These are phyloP conservation scores for Curvularia sp. DNA, from an alignment of 2,329 filamentous ascomycete species.

Conservation along the genomic window DNA sequence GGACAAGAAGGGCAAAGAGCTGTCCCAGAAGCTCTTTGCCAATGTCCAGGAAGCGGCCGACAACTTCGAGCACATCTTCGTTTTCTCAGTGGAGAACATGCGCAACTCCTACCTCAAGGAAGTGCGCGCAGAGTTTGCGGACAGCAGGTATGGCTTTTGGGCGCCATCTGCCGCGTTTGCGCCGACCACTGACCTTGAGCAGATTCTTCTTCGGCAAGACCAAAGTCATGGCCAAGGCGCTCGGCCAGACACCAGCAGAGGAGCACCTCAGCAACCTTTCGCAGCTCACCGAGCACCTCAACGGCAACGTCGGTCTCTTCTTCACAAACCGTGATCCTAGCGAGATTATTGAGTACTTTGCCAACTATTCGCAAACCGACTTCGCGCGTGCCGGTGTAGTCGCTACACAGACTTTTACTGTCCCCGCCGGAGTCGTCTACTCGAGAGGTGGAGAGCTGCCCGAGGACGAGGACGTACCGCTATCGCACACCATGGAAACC, in stretches of 20 bases:
- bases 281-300: conserved; percentile 71
- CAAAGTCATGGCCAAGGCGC: conserved; percentile 96
- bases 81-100: conserved; percentile 96
- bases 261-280: conserved; percentile 82
- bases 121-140: conserved; percentile 81
- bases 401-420: conserved; percentile 76
- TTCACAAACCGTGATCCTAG: conserved; percentile 80
- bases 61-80: conserved; percentile 88
- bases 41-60: conserved; percentile 86
- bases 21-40: conserved; percentile 83
- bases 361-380: conserved; percentile 75
- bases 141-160: conserved; percentile 73
- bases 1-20: conserved; percentile 91
- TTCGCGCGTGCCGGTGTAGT: conserved; percentile 86
- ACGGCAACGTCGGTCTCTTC: conserved; percentile 85
- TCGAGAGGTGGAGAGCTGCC: conserved; percentile 79
- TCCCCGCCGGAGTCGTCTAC: conserved; percentile 85
- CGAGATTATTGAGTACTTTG: conserved; percentile 75
- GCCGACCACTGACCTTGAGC: conserved; percentile 24
- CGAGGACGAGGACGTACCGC: conserved; percentile 79
- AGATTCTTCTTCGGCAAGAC: conserved; percentile 99
- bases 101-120: conserved; percentile 95
- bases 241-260: conserved; percentile 78
- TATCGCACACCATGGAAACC: conserved; percentile 89
- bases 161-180: background rate